Evolutionary conservation across 768 basidiomycete genomes (phyloP).

Genomic region (Mycena belliarum): DNA sequence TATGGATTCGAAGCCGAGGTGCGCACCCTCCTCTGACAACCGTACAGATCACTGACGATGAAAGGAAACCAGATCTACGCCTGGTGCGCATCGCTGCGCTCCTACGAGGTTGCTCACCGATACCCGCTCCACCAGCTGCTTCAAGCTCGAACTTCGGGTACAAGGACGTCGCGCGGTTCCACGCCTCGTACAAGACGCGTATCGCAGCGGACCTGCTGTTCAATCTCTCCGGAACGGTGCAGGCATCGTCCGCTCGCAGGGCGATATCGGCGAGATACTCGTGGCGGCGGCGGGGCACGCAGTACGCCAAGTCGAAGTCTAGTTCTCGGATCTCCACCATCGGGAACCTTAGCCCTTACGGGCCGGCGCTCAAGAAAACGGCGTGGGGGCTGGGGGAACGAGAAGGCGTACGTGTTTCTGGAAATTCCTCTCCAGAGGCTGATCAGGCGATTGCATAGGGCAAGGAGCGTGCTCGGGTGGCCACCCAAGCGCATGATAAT

Average conservation of each 20-base stretch:
- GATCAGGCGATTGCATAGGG: conserved; percentile 22
- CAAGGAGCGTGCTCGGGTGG: conserved; percentile 68
- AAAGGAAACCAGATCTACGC: conserved; percentile 43
- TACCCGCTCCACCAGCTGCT: conserved; percentile 59
- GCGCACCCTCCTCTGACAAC: background rate
- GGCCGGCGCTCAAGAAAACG: conserved; percentile 33
- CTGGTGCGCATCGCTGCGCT: conserved; percentile 35
- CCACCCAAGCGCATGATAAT: conserved; percentile 75
- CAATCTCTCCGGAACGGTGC: conserved; percentile 80
- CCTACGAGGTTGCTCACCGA: background rate
- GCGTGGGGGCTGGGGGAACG: conserved; percentile 35
- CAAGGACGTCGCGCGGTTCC: conserved; percentile 84
- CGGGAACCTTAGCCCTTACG: conserved; percentile 34
- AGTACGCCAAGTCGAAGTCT: conserved; percentile 44
- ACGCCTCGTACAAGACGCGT: conserved; percentile 67
- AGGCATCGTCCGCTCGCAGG: conserved; percentile 43
- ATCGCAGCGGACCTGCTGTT: conserved; percentile 83
- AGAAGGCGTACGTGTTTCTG: conserved; percentile 39
- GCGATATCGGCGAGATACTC: too few species aligned
- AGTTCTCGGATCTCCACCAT: conserved; percentile 27
- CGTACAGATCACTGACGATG: background rate
- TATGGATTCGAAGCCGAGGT: conserved; percentile 82
- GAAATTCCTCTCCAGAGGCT: background rate
- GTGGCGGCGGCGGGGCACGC: too few species aligned
- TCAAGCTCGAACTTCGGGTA: conserved; percentile 69